A percentile compares a stretch with the other conserved stretches of the same genome.
Conservation (phyloP, 257 asterid genomes). For the Rauvolfia tetraphylla region DNA sequence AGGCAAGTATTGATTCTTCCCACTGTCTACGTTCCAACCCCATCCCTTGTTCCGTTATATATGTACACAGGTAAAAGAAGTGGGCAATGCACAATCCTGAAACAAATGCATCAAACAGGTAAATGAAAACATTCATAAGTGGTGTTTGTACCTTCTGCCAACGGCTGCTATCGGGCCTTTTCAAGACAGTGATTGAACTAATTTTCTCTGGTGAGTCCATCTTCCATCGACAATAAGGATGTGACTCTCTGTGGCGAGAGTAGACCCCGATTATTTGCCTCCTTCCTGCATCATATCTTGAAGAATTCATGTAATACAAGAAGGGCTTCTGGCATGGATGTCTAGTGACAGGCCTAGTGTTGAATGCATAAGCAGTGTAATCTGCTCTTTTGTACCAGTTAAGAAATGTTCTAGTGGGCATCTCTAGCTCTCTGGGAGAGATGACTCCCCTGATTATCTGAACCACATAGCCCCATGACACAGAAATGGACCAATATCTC, state of each 20-base stretch:
- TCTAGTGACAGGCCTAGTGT: conserved; percentile 75
- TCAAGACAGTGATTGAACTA: conserved; percentile 53
- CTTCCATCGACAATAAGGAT: conserved; percentile 68
- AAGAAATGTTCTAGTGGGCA: conserved; percentile 74
- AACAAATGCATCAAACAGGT: background rate
- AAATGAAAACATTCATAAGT: background rate
- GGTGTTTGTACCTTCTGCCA: conserved; percentile 52
- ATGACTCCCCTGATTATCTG: conserved; percentile 63
- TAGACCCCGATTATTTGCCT: conserved; percentile 62
- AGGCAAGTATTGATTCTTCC: too few relatives aligned
- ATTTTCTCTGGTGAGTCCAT: conserved; percentile 48
- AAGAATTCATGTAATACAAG: conserved; percentile 51
- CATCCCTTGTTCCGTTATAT: too few relatives aligned
- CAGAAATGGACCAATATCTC: conserved; percentile 62
- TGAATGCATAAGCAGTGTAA: conserved; percentile 80
- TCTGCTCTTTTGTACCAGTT: conserved; percentile 79
- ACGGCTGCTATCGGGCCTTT: conserved; percentile 51
- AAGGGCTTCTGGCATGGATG: conserved; percentile 90
- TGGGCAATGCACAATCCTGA: background rate
- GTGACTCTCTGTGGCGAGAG: conserved; percentile 38
- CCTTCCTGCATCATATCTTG: conserved; percentile 47
- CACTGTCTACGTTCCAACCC: too few relatives aligned
- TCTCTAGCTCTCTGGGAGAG: conserved; percentile 78
- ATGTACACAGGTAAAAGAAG: too few relatives aligned
- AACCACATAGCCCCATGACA: conserved; percentile 83